Percentiles rank a stretch among this genome's conserved stretches.
These are phyloP conservation scores for Cercophora sp. DNA, from an alignment of 495 filamentous ascomycete species.

Conservation along the genomic window DNA sequence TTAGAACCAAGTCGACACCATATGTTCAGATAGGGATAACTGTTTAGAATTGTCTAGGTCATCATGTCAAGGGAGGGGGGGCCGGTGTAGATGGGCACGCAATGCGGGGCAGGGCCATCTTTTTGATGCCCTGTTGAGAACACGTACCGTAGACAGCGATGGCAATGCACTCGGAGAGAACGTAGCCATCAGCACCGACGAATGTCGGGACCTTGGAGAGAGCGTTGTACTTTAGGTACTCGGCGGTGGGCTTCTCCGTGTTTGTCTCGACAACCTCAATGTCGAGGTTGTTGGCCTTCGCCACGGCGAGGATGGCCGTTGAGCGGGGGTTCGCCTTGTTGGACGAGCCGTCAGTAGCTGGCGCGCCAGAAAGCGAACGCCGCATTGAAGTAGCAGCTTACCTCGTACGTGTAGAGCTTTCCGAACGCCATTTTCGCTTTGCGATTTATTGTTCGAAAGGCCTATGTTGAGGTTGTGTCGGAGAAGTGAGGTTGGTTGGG, in stretches of 20 bases:
- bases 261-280: constrained; percentile 75
- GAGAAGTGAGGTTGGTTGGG: constrained; percentile 13
- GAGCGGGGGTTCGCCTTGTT: constrained; percentile 82
- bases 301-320: constrained; percentile 80
- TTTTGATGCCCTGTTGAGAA: neutral
- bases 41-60: constrained; percentile 69
- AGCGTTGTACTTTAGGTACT: constrained; percentile 81
- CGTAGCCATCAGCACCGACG: constrained; percentile 86
- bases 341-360: constrained; percentile 26
- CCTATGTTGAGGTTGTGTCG: constrained; percentile 13
- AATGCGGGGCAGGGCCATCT: constrained; percentile 22
- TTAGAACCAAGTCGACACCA: constrained; percentile 67
- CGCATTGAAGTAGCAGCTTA: constrained; percentile 43
- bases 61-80: constrained; percentile 54
- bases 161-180: constrained; percentile 83
- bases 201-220: constrained; percentile 91
- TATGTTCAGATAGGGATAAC: constrained; percentile 99
- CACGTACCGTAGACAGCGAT: constrained; percentile 96
- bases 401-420: constrained; percentile 86
- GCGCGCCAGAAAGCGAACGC: neutral
- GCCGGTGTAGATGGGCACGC: neutral
- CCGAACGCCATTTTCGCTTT: constrained; percentile 84
- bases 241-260: constrained; percentile 55
- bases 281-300: constrained; percentile 92
- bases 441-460: constrained; percentile 13